phyloP scores from a whole-genome alignment of 202 grass and related monocot genomes.

The Panicum hallii region DNA sequence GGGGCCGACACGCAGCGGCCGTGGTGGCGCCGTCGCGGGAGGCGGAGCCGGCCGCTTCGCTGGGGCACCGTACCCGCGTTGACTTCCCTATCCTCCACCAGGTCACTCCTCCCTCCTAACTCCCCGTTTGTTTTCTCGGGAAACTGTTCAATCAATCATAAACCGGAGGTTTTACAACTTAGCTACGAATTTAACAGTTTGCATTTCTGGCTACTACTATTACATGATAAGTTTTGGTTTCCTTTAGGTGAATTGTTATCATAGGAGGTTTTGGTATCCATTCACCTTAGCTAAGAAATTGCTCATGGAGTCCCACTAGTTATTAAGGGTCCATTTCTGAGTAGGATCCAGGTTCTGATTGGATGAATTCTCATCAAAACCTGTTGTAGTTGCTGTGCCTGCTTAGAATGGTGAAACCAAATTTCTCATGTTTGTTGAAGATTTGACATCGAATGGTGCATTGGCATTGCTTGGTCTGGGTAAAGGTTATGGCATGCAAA shows the following conservation, averaged over 20 bases:
- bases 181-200: background rate
- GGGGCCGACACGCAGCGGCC: background rate
- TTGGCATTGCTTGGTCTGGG: background rate
- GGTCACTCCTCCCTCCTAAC: constrained; percentile 14
- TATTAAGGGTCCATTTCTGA: background rate
- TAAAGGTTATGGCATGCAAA: background rate
- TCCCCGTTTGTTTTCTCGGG: background rate
- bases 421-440: background rate
- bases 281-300: background rate
- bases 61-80: constrained; percentile 60
- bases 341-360: background rate
- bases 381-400: background rate
- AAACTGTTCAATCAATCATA: background rate
- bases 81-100: constrained; percentile 88
- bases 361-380: background rate
- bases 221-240: background rate
- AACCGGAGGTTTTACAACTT: background rate
- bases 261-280: background rate
- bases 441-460: background rate
- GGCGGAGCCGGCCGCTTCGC: constrained; percentile 45
- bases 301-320: background rate
- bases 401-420: background rate
- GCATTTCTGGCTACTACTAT: background rate
- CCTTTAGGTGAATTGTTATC: background rate
- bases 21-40: constrained; percentile 9